Base-by-base conservation (phyloP, 768 basidiomycete genomes). In the Asterophora lycoperdoides region DNA sequence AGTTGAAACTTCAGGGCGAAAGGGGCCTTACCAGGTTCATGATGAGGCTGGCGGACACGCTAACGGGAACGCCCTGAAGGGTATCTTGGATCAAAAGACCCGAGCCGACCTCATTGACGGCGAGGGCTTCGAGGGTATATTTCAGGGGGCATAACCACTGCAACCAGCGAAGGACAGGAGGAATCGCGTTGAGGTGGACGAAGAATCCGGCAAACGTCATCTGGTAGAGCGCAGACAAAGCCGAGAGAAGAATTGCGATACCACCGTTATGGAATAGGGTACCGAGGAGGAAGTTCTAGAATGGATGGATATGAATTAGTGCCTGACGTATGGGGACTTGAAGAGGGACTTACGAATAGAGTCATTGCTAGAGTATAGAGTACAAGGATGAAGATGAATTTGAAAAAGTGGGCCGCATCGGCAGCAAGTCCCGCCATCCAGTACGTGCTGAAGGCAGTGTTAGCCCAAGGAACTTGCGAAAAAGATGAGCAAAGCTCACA, bases 171-270 rank as follows among this genome's bases (percentile, higher is more conserved):
- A 98, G 76, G 1, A 94, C 91, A 2, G 89, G 88, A 3, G 94
- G 93, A 50, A 98, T 95, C 51, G 77, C 73, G 52, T 70, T 67
- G 48, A 95, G 75, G 63, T 95, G 89, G 44, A 95, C 90, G 63
- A 96, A 96, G 74, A 95, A 97, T 11, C 91, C 91, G 1, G 91
- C 90, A 55, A 77, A 91, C 0, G 89, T 91, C 87, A 89, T 89
- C 61, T 90, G 86, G 64, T 85, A 88, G 9, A 89, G 70, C 3
- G 81, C 84, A 0, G 79, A 71, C 17, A 89, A 74, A 8, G 88
- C 89, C 0, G 89, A 91, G 32, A 95, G 64, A 2, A 98, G 78
- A 61, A 96, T 93, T 1, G 94, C 93, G 36, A 95, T 81, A 15
- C 94, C 93, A 23, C 88, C 88, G 54, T 95, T 91, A 44, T 75